Conservation (phyloP, 257 asterid species). For the Cruciata laevipes region DNA sequence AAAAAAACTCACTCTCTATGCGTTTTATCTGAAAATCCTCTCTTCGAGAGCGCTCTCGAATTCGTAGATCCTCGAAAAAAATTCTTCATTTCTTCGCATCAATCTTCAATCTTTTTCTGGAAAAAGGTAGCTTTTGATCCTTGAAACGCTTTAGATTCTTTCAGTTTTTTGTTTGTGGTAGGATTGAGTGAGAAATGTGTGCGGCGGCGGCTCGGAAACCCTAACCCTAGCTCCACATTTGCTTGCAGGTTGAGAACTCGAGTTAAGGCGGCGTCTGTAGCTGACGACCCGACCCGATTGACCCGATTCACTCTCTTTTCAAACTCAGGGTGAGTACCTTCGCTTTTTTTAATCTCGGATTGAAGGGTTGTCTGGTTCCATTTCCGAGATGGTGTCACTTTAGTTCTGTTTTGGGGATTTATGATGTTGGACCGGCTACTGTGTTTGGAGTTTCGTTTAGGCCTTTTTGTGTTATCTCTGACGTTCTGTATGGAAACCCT, state of each 20-base stretch:
- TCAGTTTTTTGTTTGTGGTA: background rate
- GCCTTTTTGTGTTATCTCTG: background rate
- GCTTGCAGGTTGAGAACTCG: conserved; percentile 1
- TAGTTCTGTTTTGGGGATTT: background rate
- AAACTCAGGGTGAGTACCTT: conserved; percentile 9
- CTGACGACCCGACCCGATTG: background rate
- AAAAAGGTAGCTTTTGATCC: conserved; percentile 6
- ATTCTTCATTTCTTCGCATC: background rate
- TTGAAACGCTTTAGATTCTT: background rate
- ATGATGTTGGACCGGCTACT: background rate
- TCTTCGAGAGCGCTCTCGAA: background rate
- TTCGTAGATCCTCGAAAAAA: background rate
- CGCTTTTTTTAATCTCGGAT: background rate
- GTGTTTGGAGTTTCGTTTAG: background rate
- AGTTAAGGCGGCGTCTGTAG: background rate
- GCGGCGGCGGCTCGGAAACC: conserved; percentile 21
- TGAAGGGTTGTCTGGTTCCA: background rate
- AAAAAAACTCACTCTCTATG: background rate
- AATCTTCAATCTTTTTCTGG: background rate
- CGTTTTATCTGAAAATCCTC: background rate
- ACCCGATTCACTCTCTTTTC: background rate
- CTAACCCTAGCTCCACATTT: conserved; percentile 26
- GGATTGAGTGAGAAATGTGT: background rate
- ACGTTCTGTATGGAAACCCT: conserved; percentile 8
- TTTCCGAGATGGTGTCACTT: background rate